Percentiles rank a stretch among this genome's conserved stretches.
phyloP scores from a whole-genome alignment of 106 monocot genomes.

The Dendrobium catenatum region DNA sequence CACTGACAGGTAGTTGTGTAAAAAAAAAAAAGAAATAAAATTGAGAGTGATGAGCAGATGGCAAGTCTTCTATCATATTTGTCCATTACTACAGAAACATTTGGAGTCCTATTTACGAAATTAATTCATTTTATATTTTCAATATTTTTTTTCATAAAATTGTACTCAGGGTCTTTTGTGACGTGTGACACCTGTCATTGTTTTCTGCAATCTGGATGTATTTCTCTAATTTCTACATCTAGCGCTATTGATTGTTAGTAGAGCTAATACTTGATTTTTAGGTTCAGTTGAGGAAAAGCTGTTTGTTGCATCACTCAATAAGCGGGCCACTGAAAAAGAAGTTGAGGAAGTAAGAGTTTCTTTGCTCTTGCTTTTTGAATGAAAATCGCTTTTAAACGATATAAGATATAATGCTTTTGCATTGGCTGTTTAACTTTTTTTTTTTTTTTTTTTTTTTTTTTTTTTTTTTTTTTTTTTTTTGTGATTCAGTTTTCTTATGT shows the following conservation, averaged over 20 bases:
- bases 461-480: background rate
- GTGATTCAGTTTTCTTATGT: background rate
- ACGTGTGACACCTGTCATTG: background rate
- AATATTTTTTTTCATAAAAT: background rate
- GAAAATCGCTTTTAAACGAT: background rate
- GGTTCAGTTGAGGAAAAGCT: constrained; percentile 81
- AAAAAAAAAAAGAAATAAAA: no score
- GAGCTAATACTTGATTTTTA: constrained; percentile 21
- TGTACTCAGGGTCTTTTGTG: background rate
- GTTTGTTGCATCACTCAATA: constrained; percentile 94
- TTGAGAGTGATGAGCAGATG: background rate
- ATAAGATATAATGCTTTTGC: no score
- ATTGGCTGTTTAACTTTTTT: no score
- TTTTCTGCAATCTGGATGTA: background rate
- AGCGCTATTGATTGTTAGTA: background rate
- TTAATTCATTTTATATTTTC: background rate
- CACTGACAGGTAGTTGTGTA: no score
- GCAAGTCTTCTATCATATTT: background rate
- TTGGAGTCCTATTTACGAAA: background rate
- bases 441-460: background rate
- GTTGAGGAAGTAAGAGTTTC: constrained; percentile 65
- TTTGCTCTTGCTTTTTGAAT: background rate
- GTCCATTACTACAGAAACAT: background rate
- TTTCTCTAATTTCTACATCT: background rate
- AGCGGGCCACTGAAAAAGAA: constrained; percentile 74